Conservation (phyloP, 2,329 filamentous ascomycete species). For the Fusarium domesticum region DNA sequence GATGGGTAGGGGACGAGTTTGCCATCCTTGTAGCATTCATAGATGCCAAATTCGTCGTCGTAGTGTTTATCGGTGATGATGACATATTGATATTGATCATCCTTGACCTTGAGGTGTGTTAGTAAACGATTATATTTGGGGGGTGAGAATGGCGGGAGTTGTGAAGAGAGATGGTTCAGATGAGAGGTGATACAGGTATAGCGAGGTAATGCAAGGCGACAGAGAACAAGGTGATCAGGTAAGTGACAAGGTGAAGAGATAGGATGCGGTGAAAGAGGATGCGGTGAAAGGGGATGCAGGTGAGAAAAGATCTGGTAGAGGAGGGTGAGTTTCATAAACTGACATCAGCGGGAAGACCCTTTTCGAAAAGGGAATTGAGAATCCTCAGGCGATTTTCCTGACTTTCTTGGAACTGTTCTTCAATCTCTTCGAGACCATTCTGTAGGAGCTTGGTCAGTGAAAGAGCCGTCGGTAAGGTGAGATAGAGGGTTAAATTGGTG, state of each 20-base stretch:
- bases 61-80: conserved; percentile 44
- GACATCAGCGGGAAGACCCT: conserved; percentile 48
- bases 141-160: conserved; percentile 10
- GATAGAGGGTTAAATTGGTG: no score
- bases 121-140: not conserved
- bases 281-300: no score
- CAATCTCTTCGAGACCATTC: conserved; percentile 39
- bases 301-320: not conserved
- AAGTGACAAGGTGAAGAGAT: conserved; percentile 6
- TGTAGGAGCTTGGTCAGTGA: conserved; percentile 24
- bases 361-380: conserved; percentile 43
- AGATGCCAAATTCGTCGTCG: conserved; percentile 43
- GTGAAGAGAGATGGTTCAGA: conserved; percentile 9
- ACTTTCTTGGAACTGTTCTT: conserved; percentile 43
- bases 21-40: conserved; percentile 41
- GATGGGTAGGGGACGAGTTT: conserved; percentile 46
- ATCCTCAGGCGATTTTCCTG: conserved; percentile 46
- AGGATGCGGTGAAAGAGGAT: conserved; percentile 8
- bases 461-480: conserved; percentile 3
- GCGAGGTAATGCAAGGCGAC: no score
- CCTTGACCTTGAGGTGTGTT: conserved; percentile 34
- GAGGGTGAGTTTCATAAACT: conserved; percentile 27
- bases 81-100: conserved; percentile 46
- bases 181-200: no score
- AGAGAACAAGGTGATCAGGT: conserved; percentile 25